Base-by-base conservation (phyloP, 768 basidiomycete species). In the Lanmaoa pseudosensibilis region DNA sequence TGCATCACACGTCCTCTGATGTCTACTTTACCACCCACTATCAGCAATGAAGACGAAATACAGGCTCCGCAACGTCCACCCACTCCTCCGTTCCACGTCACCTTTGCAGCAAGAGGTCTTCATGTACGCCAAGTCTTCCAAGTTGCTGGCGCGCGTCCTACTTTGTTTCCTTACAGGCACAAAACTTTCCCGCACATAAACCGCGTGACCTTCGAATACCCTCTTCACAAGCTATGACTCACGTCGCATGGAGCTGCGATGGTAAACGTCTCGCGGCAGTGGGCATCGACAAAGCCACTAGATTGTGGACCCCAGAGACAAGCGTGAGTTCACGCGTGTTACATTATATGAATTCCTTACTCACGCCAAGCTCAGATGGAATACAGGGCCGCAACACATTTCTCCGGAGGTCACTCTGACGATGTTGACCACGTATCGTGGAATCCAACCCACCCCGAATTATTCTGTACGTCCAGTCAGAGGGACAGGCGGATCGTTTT, bases 171-270 rank as follows among this genome's bases (percentile, higher is more conserved):
- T 52, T 60, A 48, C 76, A 90, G 89, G 81, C 85, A 50, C 89
- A 90, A 33, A 88, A 80, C 19, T 92, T 91, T 70, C 86, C 88
- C 56, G 86, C 89, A 3, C 89, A 90, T 69, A 86, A 87, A 65
- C 88, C 89, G 7, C 81, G 88, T 67, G 88, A 91, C 67, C 80
- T 86, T 54, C 82, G 85, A 23, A 81, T 88, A 54, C 74, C 84
- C 5, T 85, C 82, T 46, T 70, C 81, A 18, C 85, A 88, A 62
- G 70, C 72, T 1, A 87, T 91, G 77, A 88, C 78, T 44, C 88
- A 90, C 66, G 84, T 92, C 50, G 87, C 88, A 0, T 93, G 90
- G 90, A 92, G 78, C 63, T 91, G 89, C 64, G 90, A 92, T 65
- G 90, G 90, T 18, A 86, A 85, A 75, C 86, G 86, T 55, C 76